These are phyloP conservation scores for Nicotiana attenuata DNA, from an alignment of 257 asterid genomes.

Conservation along the genomic window DNA sequence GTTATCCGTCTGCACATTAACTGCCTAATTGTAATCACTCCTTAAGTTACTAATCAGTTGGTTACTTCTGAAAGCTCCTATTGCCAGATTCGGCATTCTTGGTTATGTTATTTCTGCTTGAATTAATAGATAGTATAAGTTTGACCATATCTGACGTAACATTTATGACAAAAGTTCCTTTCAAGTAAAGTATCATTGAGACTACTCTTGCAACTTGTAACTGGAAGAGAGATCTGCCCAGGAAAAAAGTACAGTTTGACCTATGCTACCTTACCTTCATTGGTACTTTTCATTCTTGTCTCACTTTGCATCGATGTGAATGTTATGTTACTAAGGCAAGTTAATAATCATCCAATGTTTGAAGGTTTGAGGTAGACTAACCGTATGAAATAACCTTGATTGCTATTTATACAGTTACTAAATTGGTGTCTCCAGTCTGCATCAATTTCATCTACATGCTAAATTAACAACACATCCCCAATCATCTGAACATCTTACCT, in stretches of 20 bases:
- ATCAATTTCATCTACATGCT: background rate
- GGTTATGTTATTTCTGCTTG: background rate
- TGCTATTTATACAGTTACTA: background rate
- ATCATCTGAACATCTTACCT: background rate
- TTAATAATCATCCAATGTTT: background rate
- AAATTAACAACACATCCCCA: background rate
- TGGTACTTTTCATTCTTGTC: background rate
- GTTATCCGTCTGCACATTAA: background rate
- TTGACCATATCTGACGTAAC: background rate
- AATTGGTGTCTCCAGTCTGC: background rate
- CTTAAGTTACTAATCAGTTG: conserved; percentile 3
- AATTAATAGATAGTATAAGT: background rate
- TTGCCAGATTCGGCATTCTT: background rate
- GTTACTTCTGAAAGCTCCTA: background rate
- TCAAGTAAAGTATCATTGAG: background rate
- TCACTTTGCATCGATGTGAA: background rate
- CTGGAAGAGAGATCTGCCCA: background rate
- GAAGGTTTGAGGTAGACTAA: background rate
- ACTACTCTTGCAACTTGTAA: background rate
- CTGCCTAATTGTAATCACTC: background rate
- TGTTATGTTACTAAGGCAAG: background rate
- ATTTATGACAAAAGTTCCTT: conserved; percentile 1
- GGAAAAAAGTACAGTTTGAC: background rate
- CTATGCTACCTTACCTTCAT: background rate
- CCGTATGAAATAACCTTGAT: background rate